These are phyloP conservation scores for Nidularia sp. DNA, from an alignment of 768 basidiomycete species.

Conservation along the genomic window DNA sequence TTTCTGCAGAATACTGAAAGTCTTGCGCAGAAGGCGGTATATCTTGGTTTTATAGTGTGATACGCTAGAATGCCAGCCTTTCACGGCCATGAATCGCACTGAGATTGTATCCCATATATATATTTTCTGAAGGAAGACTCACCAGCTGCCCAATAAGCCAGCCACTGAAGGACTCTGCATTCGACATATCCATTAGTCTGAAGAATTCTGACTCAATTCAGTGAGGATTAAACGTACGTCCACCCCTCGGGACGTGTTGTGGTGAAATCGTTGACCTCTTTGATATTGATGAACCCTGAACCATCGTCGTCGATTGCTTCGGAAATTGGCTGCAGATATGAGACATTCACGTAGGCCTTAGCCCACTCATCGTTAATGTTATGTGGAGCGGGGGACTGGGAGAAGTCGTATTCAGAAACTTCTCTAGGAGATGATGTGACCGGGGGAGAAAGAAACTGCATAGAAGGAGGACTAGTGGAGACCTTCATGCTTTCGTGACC, in stretches of 20 bases:
- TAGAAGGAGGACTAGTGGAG: not conserved
- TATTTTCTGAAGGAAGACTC: not conserved
- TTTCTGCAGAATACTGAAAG: conserved; percentile 4
- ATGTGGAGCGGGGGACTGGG: not conserved
- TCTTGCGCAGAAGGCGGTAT: conserved; percentile 9
- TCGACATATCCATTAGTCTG: not conserved
- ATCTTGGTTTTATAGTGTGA: conserved; percentile 11
- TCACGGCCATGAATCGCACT: too few species aligned
- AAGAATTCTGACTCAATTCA: not conserved
- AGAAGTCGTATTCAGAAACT: not conserved
- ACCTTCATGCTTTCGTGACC: not conserved
- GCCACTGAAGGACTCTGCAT: conserved; percentile 16
- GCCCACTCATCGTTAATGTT: conserved; percentile 20
- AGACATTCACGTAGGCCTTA: conserved; percentile 23
- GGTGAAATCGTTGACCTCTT: conserved; percentile 29
- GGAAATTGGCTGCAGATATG: conserved; percentile 23
- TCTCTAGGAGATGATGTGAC: not conserved
- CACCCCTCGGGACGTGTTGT: conserved; percentile 20
- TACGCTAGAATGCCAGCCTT: conserved; percentile 12
- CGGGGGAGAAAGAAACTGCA: not conserved
- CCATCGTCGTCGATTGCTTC: conserved; percentile 39
- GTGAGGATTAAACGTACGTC: conserved; percentile 11
- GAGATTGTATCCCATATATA: not conserved
- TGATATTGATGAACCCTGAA: conserved; percentile 30
- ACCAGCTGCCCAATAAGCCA: conserved; percentile 23